Conservation (phyloP, 1,284 basidiomycete genomes). For the Trametes versicolor region DNA sequence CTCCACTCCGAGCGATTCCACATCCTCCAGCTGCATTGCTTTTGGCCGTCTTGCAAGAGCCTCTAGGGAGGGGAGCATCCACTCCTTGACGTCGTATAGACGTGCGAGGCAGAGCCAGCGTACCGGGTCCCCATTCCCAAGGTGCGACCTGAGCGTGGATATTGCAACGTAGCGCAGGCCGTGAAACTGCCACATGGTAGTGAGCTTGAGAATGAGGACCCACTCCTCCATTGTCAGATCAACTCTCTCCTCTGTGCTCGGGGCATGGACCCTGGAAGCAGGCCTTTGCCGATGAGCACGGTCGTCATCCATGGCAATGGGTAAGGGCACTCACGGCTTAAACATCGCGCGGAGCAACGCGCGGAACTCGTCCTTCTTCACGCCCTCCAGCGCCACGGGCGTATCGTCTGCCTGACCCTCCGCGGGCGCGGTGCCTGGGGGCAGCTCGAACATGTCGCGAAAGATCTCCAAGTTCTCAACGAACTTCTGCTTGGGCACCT, state of each 20-base stretch:
- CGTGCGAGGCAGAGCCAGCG: slow-evolving; percentile 22
- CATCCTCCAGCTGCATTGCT: slow-evolving; percentile 20
- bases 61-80: slow-evolving; percentile 20
- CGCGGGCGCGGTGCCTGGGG: slow-evolving; percentile 17
- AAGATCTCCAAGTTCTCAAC: slow-evolving; percentile 42
- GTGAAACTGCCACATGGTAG: slow-evolving; percentile 26
- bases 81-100: slow-evolving; percentile 21
- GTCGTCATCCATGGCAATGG: too few relatives aligned
- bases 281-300: too few relatives aligned
- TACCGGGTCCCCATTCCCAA: slow-evolving; percentile 11
- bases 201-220: slow-evolving; percentile 26
- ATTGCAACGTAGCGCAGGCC: slow-evolving; percentile 16
- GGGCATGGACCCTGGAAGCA: too few relatives aligned
- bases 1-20: slow-evolving; percentile 17
- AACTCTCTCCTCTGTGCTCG: too few relatives aligned
- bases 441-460: slow-evolving; percentile 39
- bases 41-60: slow-evolving; percentile 15
- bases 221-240: slow-evolving; percentile 19
- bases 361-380: slow-evolving; percentile 26
- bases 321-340: slow-evolving; percentile 26
- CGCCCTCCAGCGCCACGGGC: slow-evolving; percentile 28
- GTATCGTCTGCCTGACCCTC: slow-evolving; percentile 28
- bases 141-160: not conserved
- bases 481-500: slow-evolving; percentile 43
- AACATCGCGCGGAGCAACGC: slow-evolving; percentile 25